Percentiles rank a stretch among this genome's conserved stretches.
phyloP scores from a whole-genome alignment of 2,329 filamentous ascomycete genomes.

The Aspergillus glaucus region DNA sequence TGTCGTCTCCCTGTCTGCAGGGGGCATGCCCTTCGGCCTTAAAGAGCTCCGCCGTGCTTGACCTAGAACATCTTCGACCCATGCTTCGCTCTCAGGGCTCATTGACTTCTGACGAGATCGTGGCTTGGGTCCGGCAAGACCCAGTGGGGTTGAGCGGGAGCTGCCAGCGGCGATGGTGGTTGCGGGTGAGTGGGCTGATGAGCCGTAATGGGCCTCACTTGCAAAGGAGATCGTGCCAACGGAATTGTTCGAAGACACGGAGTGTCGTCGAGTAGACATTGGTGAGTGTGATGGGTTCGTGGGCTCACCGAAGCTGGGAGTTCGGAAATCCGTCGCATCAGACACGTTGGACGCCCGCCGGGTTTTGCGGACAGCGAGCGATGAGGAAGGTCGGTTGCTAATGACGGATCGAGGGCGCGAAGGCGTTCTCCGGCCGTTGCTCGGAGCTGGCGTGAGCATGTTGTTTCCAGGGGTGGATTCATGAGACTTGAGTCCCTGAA shows the following conservation, averaged over 20 bases:
- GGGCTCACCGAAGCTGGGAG: conserved; percentile 22
- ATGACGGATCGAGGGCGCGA: conserved; percentile 33
- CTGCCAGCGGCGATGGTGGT: conserved; percentile 10
- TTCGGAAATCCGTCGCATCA: conserved; percentile 20
- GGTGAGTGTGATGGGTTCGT: conserved; percentile 23
- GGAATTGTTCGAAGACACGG: conserved; percentile 34
- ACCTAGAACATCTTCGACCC: conserved; percentile 42
- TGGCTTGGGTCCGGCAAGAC: conserved; percentile 40
- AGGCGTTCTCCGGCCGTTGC: conserved; percentile 27
- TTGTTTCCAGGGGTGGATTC: conserved; percentile 21
- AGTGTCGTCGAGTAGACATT: conserved; percentile 28
- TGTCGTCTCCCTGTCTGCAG: conserved; percentile 5
- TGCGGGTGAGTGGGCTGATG: conserved; percentile 19
- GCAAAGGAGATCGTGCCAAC: conserved; percentile 23
- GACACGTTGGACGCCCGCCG: conserved; percentile 32
- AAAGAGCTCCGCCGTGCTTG: conserved; percentile 35
- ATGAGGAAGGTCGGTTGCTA: conserved; percentile 32
- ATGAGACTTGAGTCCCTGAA: conserved; percentile 43
- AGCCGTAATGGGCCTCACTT: conserved; percentile 20
- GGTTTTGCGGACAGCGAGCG: conserved; percentile 33
- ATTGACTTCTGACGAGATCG: conserved; percentile 35
- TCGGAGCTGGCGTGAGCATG: conserved; percentile 15
- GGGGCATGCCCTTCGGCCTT: conserved; percentile 16
- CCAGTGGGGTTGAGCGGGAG: conserved; percentile 34
- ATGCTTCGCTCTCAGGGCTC: conserved; percentile 41